Conservation (phyloP, 345 rosid species). For the Syzygium grande region DNA sequence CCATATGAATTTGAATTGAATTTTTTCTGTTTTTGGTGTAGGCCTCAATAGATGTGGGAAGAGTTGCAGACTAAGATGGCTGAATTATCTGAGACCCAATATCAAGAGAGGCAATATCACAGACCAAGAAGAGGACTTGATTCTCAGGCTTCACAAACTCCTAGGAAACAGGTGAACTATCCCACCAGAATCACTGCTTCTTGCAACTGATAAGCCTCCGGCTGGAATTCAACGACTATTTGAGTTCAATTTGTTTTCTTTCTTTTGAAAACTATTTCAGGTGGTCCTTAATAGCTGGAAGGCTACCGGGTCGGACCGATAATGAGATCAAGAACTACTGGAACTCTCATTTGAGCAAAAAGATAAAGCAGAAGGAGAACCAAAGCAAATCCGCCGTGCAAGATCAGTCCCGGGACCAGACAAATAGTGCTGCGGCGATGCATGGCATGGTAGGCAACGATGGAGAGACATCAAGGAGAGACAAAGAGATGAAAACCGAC, state of each 20-base stretch:
- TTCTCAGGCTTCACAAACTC: constrained; percentile 44
- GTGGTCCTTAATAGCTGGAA: constrained; percentile 57
- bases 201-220: background rate
- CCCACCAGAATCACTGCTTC: background rate
- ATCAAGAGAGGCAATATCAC: constrained; percentile 51
- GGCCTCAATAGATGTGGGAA: constrained; percentile 35
- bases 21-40: constrained; percentile 19
- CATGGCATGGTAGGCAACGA: background rate
- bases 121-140: constrained; percentile 49
- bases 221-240: background rate
- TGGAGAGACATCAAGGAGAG: background rate
- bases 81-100: constrained; percentile 54
- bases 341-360: constrained; percentile 51
- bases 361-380: constrained; percentile 18
- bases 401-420: background rate
- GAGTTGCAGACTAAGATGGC: constrained; percentile 56
- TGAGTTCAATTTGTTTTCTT: background rate
- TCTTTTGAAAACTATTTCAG: constrained; percentile 3
- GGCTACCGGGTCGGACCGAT: constrained; percentile 46
- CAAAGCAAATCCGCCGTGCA: background rate
- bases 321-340: constrained; percentile 49
- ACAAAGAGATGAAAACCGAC: background rate
- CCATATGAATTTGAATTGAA: constrained; percentile 9
- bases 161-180: constrained; percentile 39
- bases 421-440: background rate